Evolutionary conservation across 345 rosid genomes (phyloP).

Genomic region (Hibiscus tridactylites): DNA sequence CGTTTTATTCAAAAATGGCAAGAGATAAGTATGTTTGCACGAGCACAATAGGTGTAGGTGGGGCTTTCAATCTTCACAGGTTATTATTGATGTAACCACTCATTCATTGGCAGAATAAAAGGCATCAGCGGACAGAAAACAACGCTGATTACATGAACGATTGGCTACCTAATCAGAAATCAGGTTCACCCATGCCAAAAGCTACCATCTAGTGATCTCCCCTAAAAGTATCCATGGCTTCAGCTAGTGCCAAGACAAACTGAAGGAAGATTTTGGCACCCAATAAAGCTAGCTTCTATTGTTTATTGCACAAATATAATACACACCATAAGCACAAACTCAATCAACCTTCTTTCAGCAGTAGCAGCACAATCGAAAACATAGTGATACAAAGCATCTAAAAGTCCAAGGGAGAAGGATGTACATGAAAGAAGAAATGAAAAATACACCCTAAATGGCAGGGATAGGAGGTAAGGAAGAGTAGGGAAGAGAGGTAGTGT

Average conservation of each 20-base stretch:
- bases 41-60: background rate
- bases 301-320: background rate
- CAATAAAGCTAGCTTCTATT: conserved; percentile 1
- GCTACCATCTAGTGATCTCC: background rate
- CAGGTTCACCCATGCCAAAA: background rate
- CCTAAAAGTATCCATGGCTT: background rate
- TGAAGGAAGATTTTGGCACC: background rate
- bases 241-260: background rate
- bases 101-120: background rate
- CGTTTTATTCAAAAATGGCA: background rate
- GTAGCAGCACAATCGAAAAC: conserved; percentile 6
- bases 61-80: background rate
- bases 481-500: conserved; percentile 83
- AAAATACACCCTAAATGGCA: conserved; percentile 32
- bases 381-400: conserved; percentile 20
- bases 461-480: conserved; percentile 67
- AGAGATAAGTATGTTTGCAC: background rate
- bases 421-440: conserved; percentile 17
- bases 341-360: background rate
- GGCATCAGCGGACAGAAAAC: background rate
- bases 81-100: background rate
- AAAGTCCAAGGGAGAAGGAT: conserved; percentile 19
- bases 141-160: background rate
- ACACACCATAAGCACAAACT: background rate
- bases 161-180: background rate